Base-by-base conservation (phyloP, 2,329 filamentous ascomycete genomes). In the Herpotrichia juniperi region DNA sequence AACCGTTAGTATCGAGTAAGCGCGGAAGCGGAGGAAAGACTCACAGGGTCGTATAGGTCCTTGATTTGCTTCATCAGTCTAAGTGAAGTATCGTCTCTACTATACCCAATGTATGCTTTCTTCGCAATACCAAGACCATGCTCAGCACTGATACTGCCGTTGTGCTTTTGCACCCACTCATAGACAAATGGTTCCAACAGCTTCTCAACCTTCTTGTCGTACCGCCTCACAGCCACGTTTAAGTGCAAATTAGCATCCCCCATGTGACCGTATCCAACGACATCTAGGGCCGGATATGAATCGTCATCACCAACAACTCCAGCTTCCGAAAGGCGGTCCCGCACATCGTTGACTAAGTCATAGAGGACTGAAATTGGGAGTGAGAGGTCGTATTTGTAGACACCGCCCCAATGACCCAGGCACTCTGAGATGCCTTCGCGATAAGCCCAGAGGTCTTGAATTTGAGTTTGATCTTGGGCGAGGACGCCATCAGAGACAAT, bases 251-350 rank as follows among this genome's bases (percentile, higher is more conserved):
- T 99, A 3, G 89, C 87, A 75, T 99, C 94, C 32, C 94, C 96
- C 93, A 99, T 97, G 74, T 99, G 94, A 28, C 94, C 94, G 70
- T 97, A 99, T 17, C 94, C 94, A 17, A 97, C 86, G n/a, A 97
- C 93, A 51, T 88, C 89, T 1, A 96, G 84, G 5, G 96, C 93
- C 1, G 93, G 91, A 70, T 87, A 83, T 40, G 86, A 86, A 5
- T 87, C 85, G 39, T 91, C 87, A 47, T 91, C 89, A 43, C 77
- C 74, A 34, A 96, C 81, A 2, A 97, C 81, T 0, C 92, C 91
- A 26, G 87, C 87, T 48, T 87, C 81, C 1, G 83, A 81, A 59
- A 99, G 82, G 47, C 87, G 86, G 47, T 84, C 85, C 57, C 88
- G 84, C 19, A 87, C 89, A 63, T 97, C 94, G 59, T 94, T 90